Evolutionary conservation across 2,329 filamentous ascomycete species (phyloP), one percentile per base, ranked within the genome.

Genomic region (Rachicladosporium sp.): DNA sequence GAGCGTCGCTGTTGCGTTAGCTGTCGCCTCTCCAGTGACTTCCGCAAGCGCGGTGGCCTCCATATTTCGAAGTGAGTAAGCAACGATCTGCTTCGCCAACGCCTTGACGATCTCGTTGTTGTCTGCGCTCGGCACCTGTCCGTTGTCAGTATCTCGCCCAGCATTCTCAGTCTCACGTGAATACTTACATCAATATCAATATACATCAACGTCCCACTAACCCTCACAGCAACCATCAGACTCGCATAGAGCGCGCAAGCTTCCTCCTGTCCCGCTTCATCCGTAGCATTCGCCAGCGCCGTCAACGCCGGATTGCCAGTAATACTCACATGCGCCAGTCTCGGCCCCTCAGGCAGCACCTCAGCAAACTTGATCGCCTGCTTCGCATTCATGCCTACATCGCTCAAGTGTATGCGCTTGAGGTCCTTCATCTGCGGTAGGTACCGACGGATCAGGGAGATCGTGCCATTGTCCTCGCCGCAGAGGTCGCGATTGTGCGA

Each of bases 211-310:
- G 81, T 83, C 37, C 76, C 74, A 1, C 87, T 94, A 0, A 95
- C 74, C 38, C 88, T 78, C 1, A 86, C 81, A 0, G 89, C 89
- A 4, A 87, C 83, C 65, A 94, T 80, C 12, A 96, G 70, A 2
- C 88, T 94, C 1, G 91, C 87, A 57, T 93, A 96, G 4, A 96
- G 64, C 1, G 91, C 91, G 51, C 85, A 94, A 1, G 91, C 89
- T 61, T 96, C 89, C 62, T 96, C 89, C 59, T 95, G 86, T 1
- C 71, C 73, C 41, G 78, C 78, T 51, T 91, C 85, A 4, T 84
- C 83, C 37, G 71, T 82, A 1, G 86, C 82, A 44, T 77, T 73
- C 4, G 86, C 80, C 15, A 94, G 71, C 35, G 73, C 73, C 12
- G 74, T 68, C 4, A 95, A 66, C 44, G 78, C 71, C 1, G 77